These are phyloP conservation scores for Ceratobasidium sp. DNA, from an alignment of 1,284 basidiomycete genomes.

Conservation along the genomic window DNA sequence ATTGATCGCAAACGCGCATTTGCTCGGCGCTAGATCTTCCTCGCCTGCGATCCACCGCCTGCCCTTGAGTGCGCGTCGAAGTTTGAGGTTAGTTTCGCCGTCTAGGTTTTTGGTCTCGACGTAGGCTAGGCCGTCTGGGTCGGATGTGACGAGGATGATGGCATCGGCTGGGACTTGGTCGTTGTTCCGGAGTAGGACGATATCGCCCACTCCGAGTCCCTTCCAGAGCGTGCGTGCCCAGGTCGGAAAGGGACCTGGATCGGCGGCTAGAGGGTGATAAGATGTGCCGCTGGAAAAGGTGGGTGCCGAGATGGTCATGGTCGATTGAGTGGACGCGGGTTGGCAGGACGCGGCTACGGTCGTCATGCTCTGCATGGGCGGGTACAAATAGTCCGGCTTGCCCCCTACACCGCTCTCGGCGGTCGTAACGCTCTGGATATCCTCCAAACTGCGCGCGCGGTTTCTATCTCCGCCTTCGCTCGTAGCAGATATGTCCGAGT, in stretches of 20 bases:
- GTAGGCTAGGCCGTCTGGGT: slow-evolving; percentile 85
- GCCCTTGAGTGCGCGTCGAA: slow-evolving; percentile 80
- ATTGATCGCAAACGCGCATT: slow-evolving; percentile 81
- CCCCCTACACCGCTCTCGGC: slow-evolving; percentile 12
- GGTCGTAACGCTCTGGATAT: slow-evolving; percentile 75
- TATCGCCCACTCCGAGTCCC: slow-evolving; percentile 97
- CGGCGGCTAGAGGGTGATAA: slow-evolving; percentile 10
- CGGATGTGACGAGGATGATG: slow-evolving; percentile 88
- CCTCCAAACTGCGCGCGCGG: slow-evolving; percentile 63
- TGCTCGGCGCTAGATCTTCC: slow-evolving; percentile 88
- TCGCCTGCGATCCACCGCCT: slow-evolving; percentile 85
- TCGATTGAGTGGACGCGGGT: slow-evolving; percentile 44
- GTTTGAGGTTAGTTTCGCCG: slow-evolving; percentile 97
- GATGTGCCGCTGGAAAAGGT: slow-evolving; percentile 47
- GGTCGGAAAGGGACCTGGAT: slow-evolving; percentile 51
- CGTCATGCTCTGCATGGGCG: slow-evolving; percentile 44
- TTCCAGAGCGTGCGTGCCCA: slow-evolving; percentile 99
- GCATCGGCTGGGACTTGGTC: slow-evolving; percentile 98
- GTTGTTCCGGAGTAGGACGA: slow-evolving; percentile 90
- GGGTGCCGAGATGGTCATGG: slow-evolving; percentile 49
- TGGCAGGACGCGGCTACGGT: neutral
- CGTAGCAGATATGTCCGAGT: slow-evolving; percentile 15
- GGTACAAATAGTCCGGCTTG: slow-evolving; percentile 56
- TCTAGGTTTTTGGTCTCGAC: slow-evolving; percentile 96
- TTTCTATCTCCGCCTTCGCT: too few relatives aligned